Evolutionary conservation across 2,329 filamentous ascomycete species (phyloP).

Genomic region (Trichoderma sp.): DNA sequence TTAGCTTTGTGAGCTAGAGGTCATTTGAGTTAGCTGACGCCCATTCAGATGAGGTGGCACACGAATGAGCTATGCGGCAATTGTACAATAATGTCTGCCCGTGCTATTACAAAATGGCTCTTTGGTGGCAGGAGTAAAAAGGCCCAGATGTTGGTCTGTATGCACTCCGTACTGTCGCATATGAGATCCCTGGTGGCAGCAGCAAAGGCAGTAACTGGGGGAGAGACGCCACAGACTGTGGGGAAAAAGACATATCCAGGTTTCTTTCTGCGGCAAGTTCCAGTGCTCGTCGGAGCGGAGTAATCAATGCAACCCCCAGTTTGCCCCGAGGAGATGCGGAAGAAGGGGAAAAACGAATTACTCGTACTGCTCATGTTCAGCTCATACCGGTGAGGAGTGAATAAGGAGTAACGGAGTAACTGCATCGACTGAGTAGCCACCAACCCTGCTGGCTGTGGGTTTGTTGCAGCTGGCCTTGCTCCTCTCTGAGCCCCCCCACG

Average conservation of each 20-base stretch:
- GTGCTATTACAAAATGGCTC: background rate
- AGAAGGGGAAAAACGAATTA: background rate
- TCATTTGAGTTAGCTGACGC: conserved; percentile 13
- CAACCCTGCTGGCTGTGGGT: background rate
- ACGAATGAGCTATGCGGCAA: background rate
- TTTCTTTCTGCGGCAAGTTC: conserved; percentile 6
- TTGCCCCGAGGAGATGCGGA: conserved; percentile 2
- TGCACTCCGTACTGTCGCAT: conserved; percentile 1
- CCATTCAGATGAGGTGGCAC: background rate
- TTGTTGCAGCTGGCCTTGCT: conserved; percentile 4
- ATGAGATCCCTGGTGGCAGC: background rate
- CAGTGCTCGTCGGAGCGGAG: conserved; percentile 3
- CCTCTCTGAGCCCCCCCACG: conserved; percentile 13
- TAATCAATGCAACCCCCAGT: conserved; percentile 7
- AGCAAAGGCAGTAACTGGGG: background rate
- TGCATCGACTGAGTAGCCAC: background rate
- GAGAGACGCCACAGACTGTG: background rate
- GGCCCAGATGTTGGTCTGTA: background rate
- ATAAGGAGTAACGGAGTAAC: background rate
- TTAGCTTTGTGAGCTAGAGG: conserved; percentile 13
- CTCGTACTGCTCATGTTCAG: background rate
- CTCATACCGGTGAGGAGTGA: background rate
- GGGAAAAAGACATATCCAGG: background rate
- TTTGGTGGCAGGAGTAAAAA: background rate
- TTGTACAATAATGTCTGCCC: background rate